Evolutionary conservation across 257 asterid species (phyloP), one percentile per base, ranked within the genome.

Genomic region (Forsythia suspensa): DNA sequence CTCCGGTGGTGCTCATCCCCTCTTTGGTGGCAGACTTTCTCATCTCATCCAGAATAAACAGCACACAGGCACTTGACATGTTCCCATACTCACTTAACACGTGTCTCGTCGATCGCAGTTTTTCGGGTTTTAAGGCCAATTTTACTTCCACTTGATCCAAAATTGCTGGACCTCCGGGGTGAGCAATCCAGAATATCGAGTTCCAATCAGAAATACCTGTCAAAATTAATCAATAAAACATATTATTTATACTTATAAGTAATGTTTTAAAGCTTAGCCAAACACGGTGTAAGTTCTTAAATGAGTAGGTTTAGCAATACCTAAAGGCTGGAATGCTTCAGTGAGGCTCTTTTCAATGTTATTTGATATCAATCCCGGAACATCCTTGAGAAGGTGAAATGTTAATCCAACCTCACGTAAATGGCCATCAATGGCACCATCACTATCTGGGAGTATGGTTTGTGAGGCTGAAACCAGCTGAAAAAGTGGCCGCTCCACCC

Each of bases 1-100:
- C 79, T 0, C 83, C 83, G 0, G 79, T 74, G 21, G 71, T 73
- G 41, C 51, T 8, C 21, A 74, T 4, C 3, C 79, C 76, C 21
- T 40, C 41, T 0, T 18, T 68, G 4, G 39, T 16, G 9, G 83
- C 68, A 2, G 52, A 0, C 34, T 74, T 80, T 52, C 76, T 68
- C 76, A 80, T 80, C 46, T 80, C 79, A 41, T 80, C 83, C 61
- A 74, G 36, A 4, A 72, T 55, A 79, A 79, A 72, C n/a, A 72
- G 3, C 20, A 72, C 44, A 20, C 59, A 44, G 0, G 78, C 82
- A 37, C 82, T 20, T 0, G 72, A 16, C 82, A 79, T 79, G 1
- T 73, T 79, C 3, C 78, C 78, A 38, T 72, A 79, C 3, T 38
- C 61, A 1, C 82, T 79, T 21, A 80, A 5, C 2, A 73, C 83